Base-by-base conservation (phyloP, 352 stramenopile species). In the Pilasporangium apinafurcum region DNA sequence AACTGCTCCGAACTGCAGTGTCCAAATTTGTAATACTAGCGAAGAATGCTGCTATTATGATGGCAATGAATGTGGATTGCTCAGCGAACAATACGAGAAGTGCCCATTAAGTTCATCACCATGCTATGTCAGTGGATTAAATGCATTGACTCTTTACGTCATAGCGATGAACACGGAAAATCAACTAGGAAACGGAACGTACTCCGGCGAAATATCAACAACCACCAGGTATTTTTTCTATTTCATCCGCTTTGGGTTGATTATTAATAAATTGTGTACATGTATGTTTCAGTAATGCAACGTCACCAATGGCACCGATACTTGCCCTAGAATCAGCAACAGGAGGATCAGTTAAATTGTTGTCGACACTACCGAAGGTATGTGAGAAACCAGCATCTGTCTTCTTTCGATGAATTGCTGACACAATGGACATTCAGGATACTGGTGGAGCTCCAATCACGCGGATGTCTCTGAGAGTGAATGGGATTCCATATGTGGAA, bases 331-430 rank as follows among this genome's bases (percentile, higher is more conserved):
- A 32, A 1, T 48, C 39, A 5, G 35, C 37, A 27, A 51, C 61
- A 18, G 62, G 62, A 42, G 70, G 70, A 0, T 65, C 51, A 1
- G 59, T 79, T n/a, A 16, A 27, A 8, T 35, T 81, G 6, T 33
- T 43, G n/a, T 77, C 57, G 68, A 34, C 21, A 14, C 36, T 71
- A 21, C 51, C 67, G 21, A 31, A 40, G 61, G 69, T 83, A 65
- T 18, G 48, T 21, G 0, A 12, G 25, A 17, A 29, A 24, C 3
- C 4, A 45, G 21, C 18, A 46, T 52, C 27, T 24, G 26, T 28
- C 25, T 49, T 17, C 10, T 20, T 33, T 37, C 45, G 33, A 24
- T 25, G 3, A n/a, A n/a, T n/a, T n/a, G n/a, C n/a, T n/a, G n/a
- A n/a, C n/a, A n/a, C n/a, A 26, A 17, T 27, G 32, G 24, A 8